These are phyloP conservation scores for Boletus fagicola DNA, from an alignment of 768 basidiomycete genomes.

Conservation along the genomic window DNA sequence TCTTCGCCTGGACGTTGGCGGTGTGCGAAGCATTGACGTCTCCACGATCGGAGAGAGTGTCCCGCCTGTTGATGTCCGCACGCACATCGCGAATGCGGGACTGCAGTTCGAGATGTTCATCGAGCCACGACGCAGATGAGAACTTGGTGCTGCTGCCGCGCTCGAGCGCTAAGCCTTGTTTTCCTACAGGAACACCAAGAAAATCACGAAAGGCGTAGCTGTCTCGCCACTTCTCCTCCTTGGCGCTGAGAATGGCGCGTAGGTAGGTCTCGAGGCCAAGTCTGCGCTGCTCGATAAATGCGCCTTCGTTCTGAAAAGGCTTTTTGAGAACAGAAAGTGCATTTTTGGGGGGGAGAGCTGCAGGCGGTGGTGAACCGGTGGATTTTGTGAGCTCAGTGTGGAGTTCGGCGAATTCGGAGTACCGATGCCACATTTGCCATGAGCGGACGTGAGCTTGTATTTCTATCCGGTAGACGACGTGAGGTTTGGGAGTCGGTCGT, in stretches of 20 bases:
- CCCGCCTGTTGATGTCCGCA: conserved; percentile 83
- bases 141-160: conserved; percentile 46
- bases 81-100: conserved; percentile 76
- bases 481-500: conserved; percentile 67
- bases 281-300: conserved; percentile 74
- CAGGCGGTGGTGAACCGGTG: conserved; percentile 79
- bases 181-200: conserved; percentile 75
- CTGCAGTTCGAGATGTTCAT: conserved; percentile 82
- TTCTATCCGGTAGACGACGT: conserved; percentile 78
- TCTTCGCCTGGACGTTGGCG: conserved; percentile 82
- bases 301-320: conserved; percentile 48
- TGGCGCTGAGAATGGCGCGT: conserved; percentile 77
- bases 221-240: conserved; percentile 83
- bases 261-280: conserved; percentile 80
- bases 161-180: conserved; percentile 37
- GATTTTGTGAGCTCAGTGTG: conserved; percentile 77
- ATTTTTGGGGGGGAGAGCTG: conserved; percentile 82
- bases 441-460: conserved; percentile 86
- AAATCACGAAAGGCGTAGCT: conserved; percentile 80
- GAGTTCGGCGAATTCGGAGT: conserved; percentile 91
- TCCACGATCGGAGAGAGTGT: conserved; percentile 73
- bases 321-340: conserved; percentile 62
- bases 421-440: conserved; percentile 93
- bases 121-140: conserved; percentile 81
- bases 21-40: conserved; percentile 75